Percentiles rank a stretch among this genome's conserved stretches.
Conservation (phyloP, 202 grass and related monocot species). For the Setaria viridis region DNA sequence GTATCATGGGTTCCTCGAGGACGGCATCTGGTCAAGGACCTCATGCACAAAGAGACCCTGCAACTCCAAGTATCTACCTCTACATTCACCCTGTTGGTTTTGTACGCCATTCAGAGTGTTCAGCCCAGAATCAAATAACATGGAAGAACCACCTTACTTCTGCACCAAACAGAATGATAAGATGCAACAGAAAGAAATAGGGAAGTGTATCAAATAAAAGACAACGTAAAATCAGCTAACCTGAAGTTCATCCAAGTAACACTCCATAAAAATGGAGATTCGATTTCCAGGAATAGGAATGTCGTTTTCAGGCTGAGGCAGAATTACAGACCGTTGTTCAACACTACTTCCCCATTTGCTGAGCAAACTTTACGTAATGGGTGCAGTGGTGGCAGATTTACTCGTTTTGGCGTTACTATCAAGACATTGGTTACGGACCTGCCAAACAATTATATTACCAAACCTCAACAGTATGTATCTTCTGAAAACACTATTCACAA, state of each 20-base stretch:
- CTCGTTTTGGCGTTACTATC: constrained; percentile 48
- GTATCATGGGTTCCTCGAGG: constrained; percentile 28
- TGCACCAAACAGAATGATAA: constrained; percentile 26
- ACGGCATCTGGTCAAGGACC: constrained; percentile 50
- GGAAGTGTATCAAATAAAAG: neutral
- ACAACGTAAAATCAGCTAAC: constrained; percentile 44
- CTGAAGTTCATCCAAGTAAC: constrained; percentile 50
- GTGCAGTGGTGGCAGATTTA: constrained; percentile 44
- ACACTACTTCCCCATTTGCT: constrained; percentile 51
- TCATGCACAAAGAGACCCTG: constrained; percentile 62
- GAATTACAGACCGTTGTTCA: constrained; percentile 40
- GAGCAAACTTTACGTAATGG: constrained; percentile 58
- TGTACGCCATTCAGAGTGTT: constrained; percentile 21
- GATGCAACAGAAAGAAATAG: constrained; percentile 16
- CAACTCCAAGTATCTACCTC: constrained; percentile 57
- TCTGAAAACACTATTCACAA: neutral
- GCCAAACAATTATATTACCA: constrained; percentile 28
- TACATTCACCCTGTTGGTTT: constrained; percentile 58
- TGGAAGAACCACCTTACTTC: constrained; percentile 44
- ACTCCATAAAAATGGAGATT: constrained; percentile 45
- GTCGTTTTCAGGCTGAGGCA: constrained; percentile 48
- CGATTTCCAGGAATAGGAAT: constrained; percentile 40
- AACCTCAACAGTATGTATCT: neutral
- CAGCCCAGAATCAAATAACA: constrained; percentile 32
- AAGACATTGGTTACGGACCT: constrained; percentile 74